Evolutionary conservation across 2,329 filamentous ascomycete genomes (phyloP), one percentile per base, ranked within the genome.

Genomic region (Beauveria brongniartii): DNA sequence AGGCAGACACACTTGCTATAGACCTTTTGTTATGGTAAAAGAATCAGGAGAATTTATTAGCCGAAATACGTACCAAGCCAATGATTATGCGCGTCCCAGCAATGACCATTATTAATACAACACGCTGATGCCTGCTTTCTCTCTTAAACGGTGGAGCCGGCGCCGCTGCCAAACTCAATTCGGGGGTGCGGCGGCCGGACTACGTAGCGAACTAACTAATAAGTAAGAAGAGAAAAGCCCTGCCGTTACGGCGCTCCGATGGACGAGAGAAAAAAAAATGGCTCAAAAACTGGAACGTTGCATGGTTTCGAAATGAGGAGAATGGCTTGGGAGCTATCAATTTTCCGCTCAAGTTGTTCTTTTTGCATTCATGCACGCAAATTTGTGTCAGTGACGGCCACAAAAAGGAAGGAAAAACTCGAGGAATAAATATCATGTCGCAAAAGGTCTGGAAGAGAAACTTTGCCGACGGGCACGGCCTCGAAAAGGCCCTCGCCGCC

Each of bases 391-490:
- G 20, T 24, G 16, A 37, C 7, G 6, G 7, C 10, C 22, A 20
- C 28, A 30, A 30, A 26, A 30, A 30, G 8, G 28, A 30, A 30
- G 28, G 2, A 10, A 30, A 28, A 30, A 30, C 34, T 52, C 28
- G n/a, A 43, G n/a, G 7, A 40, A 18, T 81, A 62, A 74, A 37
- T 16, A 37, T 16, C 68, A 64, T 81, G 70, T n/a, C 66, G 44
- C 68, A 67, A 30, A 66, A 65, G 22, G 66, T 70, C 60, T 68
- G 65, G 63, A 64, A 65, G 54, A 69, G 69, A 61, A 67, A 64
- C n/a, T 66, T 67, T 61, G 62, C 65, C 14, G 62, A 61, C n/a
- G 69, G 69, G 53, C 63, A 62, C 56, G 69, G 69, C 53, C 64
- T 70, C 46, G 67, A 69, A 43, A 63, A 65, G 58, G 65, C 64